Percentiles rank a stretch among this genome's conserved stretches.
Evolutionary conservation across 1,284 basidiomycete species (phyloP).

Genomic region (Ceratobasidium sp.): DNA sequence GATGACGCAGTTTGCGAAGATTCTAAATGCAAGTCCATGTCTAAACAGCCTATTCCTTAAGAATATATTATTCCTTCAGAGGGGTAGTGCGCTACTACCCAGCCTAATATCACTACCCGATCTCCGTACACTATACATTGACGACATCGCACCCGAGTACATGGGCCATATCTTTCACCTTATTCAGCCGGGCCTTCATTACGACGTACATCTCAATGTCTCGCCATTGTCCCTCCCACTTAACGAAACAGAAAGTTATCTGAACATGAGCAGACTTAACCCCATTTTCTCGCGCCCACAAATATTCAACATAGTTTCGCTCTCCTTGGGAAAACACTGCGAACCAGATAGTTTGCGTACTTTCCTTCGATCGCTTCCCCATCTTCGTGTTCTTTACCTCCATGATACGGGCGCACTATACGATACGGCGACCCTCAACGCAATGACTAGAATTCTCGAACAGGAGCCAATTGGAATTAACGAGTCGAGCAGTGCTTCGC

Average conservation of each 20-base stretch:
- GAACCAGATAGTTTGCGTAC: neutral
- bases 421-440: neutral
- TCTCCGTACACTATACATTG: neutral
- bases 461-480: neutral
- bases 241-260: neutral
- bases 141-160: neutral
- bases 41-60: neutral
- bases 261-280: neutral
- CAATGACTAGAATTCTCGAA: neutral
- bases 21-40: neutral
- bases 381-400: neutral
- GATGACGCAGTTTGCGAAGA: too few relatives aligned
- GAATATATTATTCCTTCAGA: too few relatives aligned
- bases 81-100: neutral
- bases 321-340: neutral
- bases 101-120: neutral
- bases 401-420: too few relatives aligned
- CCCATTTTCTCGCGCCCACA: neutral
- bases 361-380: conserved; percentile 2
- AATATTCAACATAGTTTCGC: neutral
- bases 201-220: neutral
- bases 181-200: neutral
- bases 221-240: too few relatives aligned
- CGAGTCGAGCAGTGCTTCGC: neutral
- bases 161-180: neutral